phyloP scores from a whole-genome alignment of 106 monocot species.

The Acanthochlamys bracteata region DNA sequence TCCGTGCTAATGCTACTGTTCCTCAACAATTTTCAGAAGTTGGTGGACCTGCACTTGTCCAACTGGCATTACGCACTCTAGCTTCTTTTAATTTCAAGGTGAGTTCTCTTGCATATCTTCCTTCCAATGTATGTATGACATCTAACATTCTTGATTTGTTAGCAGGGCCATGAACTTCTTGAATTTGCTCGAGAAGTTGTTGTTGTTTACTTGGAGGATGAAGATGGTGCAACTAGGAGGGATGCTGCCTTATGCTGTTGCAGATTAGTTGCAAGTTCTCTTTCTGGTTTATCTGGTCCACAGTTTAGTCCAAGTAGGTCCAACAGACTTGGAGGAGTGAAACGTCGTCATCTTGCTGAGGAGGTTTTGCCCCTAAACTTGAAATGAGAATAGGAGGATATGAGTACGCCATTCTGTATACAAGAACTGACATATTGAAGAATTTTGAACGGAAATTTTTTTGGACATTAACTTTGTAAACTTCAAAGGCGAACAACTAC shows the following conservation, averaged over 20 bases:
- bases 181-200: conserved; percentile 88
- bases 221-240: conserved; percentile 84
- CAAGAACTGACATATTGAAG: no score
- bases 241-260: conserved; percentile 94
- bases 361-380: conserved; percentile 45
- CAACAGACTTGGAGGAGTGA: conserved; percentile 61
- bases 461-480: no score
- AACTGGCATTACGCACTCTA: conserved; percentile 84
- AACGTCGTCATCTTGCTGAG: conserved; percentile 74
- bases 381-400: no score
- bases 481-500: no score
- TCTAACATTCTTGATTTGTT: neutral
- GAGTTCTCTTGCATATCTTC: conserved; percentile 4
- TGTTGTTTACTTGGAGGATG: conserved; percentile 89
- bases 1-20: conserved; percentile 31
- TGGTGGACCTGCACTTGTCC: conserved; percentile 55
- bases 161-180: conserved; percentile 91
- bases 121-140: neutral
- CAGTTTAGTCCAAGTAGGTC: conserved; percentile 68
- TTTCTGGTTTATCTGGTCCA: conserved; percentile 27
- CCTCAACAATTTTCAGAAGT: conserved; percentile 54
- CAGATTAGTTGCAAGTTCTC: conserved; percentile 72
- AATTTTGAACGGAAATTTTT: no score
- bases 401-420: no score
- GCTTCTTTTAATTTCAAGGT: conserved; percentile 91